phyloP scores from a whole-genome alignment of 129 eudicot species.

The Lonicera japonica region DNA sequence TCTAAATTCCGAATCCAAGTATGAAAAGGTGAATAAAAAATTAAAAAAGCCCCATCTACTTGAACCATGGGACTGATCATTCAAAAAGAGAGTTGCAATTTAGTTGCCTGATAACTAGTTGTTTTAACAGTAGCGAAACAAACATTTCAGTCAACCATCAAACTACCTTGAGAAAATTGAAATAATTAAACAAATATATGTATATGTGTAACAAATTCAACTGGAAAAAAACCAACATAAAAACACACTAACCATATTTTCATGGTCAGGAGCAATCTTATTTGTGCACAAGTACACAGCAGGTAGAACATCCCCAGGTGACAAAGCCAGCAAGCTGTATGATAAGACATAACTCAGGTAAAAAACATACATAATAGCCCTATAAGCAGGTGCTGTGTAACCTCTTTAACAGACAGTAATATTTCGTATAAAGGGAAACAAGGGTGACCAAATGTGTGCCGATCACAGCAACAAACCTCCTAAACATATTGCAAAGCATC shows the following conservation, averaged over 20 bases:
- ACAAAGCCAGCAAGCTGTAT: slow-evolving; percentile 79
- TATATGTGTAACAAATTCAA: slow-evolving; percentile 2
- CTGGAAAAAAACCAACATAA: background rate
- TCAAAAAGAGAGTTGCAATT: too few relatives aligned
- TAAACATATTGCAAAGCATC: slow-evolving; percentile 96
- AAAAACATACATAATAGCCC: background rate
- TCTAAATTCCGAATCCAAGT: too few relatives aligned
- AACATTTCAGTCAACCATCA: background rate
- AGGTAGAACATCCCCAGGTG: slow-evolving; percentile 89
- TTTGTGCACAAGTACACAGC: slow-evolving; percentile 93
- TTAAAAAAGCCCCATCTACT: too few relatives aligned
- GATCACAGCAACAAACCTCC: slow-evolving; percentile 59
- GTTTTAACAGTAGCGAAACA: background rate
- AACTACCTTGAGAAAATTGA: slow-evolving; percentile 2
- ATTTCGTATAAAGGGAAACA: background rate
- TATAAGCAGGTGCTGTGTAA: background rate
- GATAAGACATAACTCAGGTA: slow-evolving; percentile 10
- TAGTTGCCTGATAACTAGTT: too few relatives aligned
- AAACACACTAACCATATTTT: slow-evolving; percentile 63
- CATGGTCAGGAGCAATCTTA: slow-evolving; percentile 97
- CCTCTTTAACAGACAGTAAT: slow-evolving; percentile 1
- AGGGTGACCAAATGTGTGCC: slow-evolving; percentile 3
- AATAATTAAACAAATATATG: slow-evolving; percentile 7
- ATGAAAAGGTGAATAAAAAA: too few relatives aligned
- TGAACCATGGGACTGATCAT: too few relatives aligned